A percentile compares a stretch with the other conserved stretches of the same genome.
Conservation (phyloP, 23 red algal species). For the Gracilariopsis chorda region DNA sequence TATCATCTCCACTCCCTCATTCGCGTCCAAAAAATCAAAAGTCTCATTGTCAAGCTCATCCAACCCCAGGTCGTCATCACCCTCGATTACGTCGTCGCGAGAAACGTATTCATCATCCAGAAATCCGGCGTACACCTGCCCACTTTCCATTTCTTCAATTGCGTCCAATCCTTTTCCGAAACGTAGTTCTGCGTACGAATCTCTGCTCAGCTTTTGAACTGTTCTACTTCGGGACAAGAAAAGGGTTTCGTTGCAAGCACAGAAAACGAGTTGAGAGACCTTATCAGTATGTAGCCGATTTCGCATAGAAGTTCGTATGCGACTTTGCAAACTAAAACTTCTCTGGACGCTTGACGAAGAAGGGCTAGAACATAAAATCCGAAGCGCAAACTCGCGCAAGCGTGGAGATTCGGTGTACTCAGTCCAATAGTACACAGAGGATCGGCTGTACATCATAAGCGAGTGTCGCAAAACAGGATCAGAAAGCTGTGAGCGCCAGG, state of each 20-base stretch:
- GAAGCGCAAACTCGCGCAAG: not conserved
- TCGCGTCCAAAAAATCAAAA: too few relatives aligned
- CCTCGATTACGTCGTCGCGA: too few relatives aligned
- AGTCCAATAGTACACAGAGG: not conserved
- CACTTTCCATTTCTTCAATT: too few relatives aligned
- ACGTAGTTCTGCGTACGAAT: too few relatives aligned
- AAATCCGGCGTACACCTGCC: too few relatives aligned
- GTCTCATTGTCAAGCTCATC: too few relatives aligned
- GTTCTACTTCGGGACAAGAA: too few relatives aligned
- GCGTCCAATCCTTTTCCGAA: too few relatives aligned
- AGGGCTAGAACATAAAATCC: not conserved
- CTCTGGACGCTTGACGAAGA: not conserved
- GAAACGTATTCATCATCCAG: too few relatives aligned
- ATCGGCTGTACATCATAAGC: not conserved
- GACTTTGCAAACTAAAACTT: not conserved
- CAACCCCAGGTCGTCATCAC: too few relatives aligned
- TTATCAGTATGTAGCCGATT: conserved; percentile 9
- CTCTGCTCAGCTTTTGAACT: too few relatives aligned
- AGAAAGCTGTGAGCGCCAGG: not conserved
- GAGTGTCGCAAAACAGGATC: not conserved
- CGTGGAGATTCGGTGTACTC: not conserved
- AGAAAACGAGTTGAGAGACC: conserved; percentile 3
- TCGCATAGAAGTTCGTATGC: not conserved
- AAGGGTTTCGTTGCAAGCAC: not conserved
- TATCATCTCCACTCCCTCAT: too few relatives aligned